Percentiles rank a stretch among this genome's conserved stretches.
Evolutionary conservation across 495 filamentous ascomycete genomes (phyloP).

Genomic region (Clavariopsis aquatica): DNA sequence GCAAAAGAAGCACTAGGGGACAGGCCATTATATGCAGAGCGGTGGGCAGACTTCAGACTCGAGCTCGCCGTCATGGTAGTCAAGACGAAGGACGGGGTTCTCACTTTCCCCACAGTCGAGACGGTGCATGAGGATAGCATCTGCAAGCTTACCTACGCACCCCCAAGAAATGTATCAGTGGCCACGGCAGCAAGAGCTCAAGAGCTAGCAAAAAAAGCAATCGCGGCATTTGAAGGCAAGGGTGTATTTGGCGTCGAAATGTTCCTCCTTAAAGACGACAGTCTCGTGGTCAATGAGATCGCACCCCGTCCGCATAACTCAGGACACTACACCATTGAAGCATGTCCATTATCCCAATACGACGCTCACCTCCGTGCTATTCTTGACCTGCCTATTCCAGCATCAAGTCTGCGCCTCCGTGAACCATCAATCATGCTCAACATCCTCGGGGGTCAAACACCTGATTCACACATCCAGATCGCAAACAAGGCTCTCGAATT

Average conservation of each 20-base stretch:
- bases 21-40: conserved; percentile 81
- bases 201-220: conserved; percentile 74
- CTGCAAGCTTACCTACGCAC: conserved; percentile 90
- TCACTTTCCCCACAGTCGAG: conserved; percentile 88
- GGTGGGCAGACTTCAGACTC: conserved; percentile 81
- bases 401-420: conserved; percentile 59
- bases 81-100: conserved; percentile 74
- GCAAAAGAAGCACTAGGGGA: conserved; percentile 70
- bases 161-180: conserved; percentile 70
- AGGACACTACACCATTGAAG: conserved; percentile 96
- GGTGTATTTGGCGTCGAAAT: conserved; percentile 97
- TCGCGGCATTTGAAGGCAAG: conserved; percentile 78
- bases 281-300: conserved; percentile 83
- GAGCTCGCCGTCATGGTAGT: conserved; percentile 95
- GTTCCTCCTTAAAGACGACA: conserved; percentile 78
- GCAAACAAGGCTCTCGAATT: conserved; percentile 64
- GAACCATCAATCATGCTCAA: conserved; percentile 88
- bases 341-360: conserved; percentile 85
- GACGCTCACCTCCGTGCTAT: conserved; percentile 87
- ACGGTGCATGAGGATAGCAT: conserved; percentile 94
- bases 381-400: conserved; percentile 70
- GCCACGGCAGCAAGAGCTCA: conserved; percentile 65
- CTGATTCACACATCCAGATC: conserved; percentile 69
- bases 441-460: conserved; percentile 76
- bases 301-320: conserved; percentile 97